phyloP scores from a whole-genome alignment of 495 filamentous ascomycete species.

The Bathelium albidoporum region DNA sequence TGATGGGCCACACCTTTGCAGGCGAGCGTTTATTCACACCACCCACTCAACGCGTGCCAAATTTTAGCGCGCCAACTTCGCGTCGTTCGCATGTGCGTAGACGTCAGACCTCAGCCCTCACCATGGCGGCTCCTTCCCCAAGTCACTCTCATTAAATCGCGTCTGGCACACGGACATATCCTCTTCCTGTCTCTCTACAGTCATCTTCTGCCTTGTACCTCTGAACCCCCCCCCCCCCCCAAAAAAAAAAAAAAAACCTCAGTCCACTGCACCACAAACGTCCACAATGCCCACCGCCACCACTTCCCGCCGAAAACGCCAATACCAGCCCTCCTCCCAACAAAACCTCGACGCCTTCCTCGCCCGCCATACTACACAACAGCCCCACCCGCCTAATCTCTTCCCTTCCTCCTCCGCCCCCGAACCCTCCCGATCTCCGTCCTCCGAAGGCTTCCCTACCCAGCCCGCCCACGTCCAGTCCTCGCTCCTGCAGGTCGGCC shows the following conservation, averaged over 20 bases:
- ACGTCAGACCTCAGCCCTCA: neutral
- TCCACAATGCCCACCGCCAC: too few relatives aligned
- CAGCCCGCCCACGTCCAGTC: constrained; percentile 58
- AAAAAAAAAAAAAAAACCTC: neutral
- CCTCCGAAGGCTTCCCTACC: constrained; percentile 21
- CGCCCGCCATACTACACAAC: constrained; percentile 13
- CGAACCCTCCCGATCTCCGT: constrained; percentile 25
- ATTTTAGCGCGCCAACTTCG: neutral
- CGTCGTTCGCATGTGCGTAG: neutral
- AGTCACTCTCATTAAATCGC: neutral
- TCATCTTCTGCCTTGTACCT: neutral
- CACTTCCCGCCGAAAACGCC: constrained; percentile 31
- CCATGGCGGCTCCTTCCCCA: neutral
- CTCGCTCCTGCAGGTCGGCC: constrained; percentile 75
- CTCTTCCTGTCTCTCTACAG: too few relatives aligned
- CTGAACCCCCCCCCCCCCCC: neutral
- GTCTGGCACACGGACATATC: too few relatives aligned
- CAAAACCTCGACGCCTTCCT: constrained; percentile 33
- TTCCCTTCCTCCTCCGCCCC: constrained; percentile 5
- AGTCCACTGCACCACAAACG: too few relatives aligned
- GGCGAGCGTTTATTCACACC: neutral
- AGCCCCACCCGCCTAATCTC: constrained; percentile 5
- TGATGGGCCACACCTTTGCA: neutral
- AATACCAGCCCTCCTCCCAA: constrained; percentile 30
- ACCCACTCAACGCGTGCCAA: neutral